phyloP scores from a whole-genome alignment of 768 basidiomycete genomes.

The Trametes gibbosa region DNA sequence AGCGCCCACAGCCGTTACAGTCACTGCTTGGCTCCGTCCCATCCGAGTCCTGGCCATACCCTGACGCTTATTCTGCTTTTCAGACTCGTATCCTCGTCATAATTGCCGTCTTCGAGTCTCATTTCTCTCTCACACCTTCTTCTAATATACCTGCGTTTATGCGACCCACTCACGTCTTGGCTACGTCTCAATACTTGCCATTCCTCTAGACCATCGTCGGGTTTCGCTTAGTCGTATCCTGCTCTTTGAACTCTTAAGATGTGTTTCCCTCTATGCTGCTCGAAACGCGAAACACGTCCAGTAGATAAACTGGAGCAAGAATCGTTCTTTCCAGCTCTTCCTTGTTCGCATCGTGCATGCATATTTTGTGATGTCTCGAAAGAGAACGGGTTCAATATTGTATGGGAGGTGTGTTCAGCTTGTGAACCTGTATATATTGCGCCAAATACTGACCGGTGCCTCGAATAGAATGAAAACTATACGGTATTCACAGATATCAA shows the following conservation, averaged over 20 bases:
- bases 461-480: conserved; percentile 29
- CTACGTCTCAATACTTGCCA: not conserved
- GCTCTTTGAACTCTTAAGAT: not conserved
- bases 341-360: conserved; percentile 19
- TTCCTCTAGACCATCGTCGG: not conserved
- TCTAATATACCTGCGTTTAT: not conserved
- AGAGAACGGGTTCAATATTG: conserved; percentile 34
- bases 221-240: not conserved
- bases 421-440: not conserved
- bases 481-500: conserved; percentile 36
- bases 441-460: not conserved
- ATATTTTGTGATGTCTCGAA: conserved; percentile 32
- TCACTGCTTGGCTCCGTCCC: not conserved
- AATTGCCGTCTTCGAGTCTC: too few species aligned
- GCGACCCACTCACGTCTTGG: not conserved
- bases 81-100: not conserved
- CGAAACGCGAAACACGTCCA: not conserved
- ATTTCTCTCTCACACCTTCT: not conserved
- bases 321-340: not conserved
- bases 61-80: not conserved
- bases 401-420: conserved; percentile 31
- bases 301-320: conserved; percentile 4
- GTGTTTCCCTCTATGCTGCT: not conserved
- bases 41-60: not conserved
- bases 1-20: not conserved